These are phyloP conservation scores for Oenanthe sinensis DNA, from an alignment of 129 eudicot species.

Conservation along the genomic window DNA sequence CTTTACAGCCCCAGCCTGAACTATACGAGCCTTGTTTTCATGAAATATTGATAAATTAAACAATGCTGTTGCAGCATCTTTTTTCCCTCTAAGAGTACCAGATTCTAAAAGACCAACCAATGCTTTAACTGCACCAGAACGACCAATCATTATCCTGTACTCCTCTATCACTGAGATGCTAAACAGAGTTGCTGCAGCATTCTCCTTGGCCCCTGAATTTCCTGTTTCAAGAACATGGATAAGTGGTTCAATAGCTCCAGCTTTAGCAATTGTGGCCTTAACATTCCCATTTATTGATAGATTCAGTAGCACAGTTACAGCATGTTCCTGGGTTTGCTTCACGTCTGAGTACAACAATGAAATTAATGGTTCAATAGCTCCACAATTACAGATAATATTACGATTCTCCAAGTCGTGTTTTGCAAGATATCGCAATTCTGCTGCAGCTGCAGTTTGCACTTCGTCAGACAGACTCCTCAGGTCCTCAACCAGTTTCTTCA, in stretches of 20 bases:
- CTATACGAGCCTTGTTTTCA: slow-evolving; percentile 87
- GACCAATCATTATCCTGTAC: slow-evolving; percentile 70
- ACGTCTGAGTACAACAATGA: slow-evolving; percentile 42
- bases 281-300: slow-evolving; percentile 60
- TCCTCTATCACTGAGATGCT: slow-evolving; percentile 83
- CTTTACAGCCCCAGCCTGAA: slow-evolving; percentile 85
- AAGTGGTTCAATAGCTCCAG: slow-evolving; percentile 74
- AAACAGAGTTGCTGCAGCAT: slow-evolving; percentile 82
- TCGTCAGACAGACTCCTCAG: slow-evolving; percentile 38
- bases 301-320: slow-evolving; percentile 81
- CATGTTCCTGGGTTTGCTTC: slow-evolving; percentile 68
- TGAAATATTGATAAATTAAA: slow-evolving; percentile 81
- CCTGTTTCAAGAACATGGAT: slow-evolving; percentile 70
- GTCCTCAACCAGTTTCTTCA: slow-evolving; percentile 42
- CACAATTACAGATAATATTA: slow-evolving; percentile 56
- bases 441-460: slow-evolving; percentile 58
- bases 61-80: slow-evolving; percentile 90
- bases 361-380: slow-evolving; percentile 65
- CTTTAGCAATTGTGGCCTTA: slow-evolving; percentile 64
- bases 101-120: slow-evolving; percentile 63
- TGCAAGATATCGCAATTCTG: slow-evolving; percentile 68
- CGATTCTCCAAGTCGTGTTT: slow-evolving; percentile 79
- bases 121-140: slow-evolving; percentile 74
- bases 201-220: slow-evolving; percentile 63
- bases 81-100: slow-evolving; percentile 82